Evolutionary conservation across 192 early-diverging fungal genomes (phyloP), one percentile per base, ranked within the genome.

Genomic region (Spizellomyces punctatus): DNA sequence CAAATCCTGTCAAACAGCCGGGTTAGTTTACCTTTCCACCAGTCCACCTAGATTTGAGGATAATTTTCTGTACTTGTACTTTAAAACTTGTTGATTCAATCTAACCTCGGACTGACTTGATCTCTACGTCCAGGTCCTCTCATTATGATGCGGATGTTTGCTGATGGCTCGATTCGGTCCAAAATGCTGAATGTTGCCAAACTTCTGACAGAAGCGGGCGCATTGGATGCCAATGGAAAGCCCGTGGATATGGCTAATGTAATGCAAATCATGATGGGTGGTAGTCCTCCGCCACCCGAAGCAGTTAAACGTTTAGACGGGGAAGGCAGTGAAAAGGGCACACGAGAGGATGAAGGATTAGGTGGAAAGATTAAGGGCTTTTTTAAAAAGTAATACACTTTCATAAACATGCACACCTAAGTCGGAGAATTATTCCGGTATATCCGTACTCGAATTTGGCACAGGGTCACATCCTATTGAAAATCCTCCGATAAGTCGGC

Each of bases 91-190:
- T 36, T 3, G 27, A 36, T 36, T 36, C 27, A 36, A 36, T 36
- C 27, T 36, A 36, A 36, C 27, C 27, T 36, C 27, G 1, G 27
- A 36, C 3, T 36, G 27, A 36, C 27, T 36, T 36, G 27, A 0
- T 36, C 27, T 36, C 27, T 2, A 36, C 3, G 27, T 36, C 27
- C 63, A 72, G 71, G 71, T 41, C 41, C 60, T 8, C 27, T 63
- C 22, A 52, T 56, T 41, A 72, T 72, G 71, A 50, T 63, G 48
- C 48, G 42, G 36, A 64, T 72, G 71, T 65, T 72, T 41, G 71
- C 71, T 6, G 71, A 72, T 52, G 14, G 49, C 0, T 47, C 63
- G n/a, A 63, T 72, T 12, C 61, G 71, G n/a, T 42, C 12, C 21
- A 36, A 46, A 42, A 64, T 72, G 71, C 12, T 72, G 50, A 52